phyloP scores from a whole-genome alignment of 2,329 filamentous ascomycete species.

The Neofusicoccum kwambonambiense region DNA sequence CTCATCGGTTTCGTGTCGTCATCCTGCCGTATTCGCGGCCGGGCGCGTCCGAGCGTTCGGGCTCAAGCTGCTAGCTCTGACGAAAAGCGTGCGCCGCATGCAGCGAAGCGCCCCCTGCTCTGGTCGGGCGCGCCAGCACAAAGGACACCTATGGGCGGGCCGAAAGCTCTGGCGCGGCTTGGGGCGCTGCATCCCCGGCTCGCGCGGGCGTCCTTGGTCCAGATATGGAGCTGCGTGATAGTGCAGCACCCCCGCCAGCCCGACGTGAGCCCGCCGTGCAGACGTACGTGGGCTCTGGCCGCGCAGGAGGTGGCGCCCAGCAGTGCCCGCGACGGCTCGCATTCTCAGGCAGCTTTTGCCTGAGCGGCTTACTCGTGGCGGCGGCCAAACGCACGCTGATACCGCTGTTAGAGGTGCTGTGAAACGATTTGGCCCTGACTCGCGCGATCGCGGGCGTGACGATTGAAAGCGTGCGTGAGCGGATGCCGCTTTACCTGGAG shows the following conservation, averaged over 20 bases:
- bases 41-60: background rate
- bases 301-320: background rate
- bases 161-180: constrained; percentile 10
- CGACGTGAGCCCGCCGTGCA: background rate
- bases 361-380: constrained; percentile 5
- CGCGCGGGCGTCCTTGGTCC: background rate
- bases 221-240: constrained; percentile 12
- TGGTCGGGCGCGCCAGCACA: constrained; percentile 8
- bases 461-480: constrained; percentile 16
- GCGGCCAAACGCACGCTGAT: constrained; percentile 6
- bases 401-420: background rate
- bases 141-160: constrained; percentile 15
- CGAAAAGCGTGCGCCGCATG: constrained; percentile 5
- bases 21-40: constrained; percentile 5
- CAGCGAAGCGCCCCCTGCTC: constrained; percentile 12
- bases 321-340: background rate
- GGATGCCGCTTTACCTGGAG: constrained; percentile 15
- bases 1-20: constrained; percentile 4
- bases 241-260: constrained; percentile 10
- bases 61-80: constrained; percentile 7
- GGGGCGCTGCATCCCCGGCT: constrained; percentile 12
- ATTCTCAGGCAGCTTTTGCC: background rate
- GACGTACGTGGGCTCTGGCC: background rate
- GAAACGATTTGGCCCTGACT: constrained; percentile 13
- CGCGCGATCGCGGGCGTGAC: constrained; percentile 13